Percentiles rank a stretch among this genome's conserved stretches.
Conservation (phyloP, 371 early-diverging fungal genomes). For the Syncephalastrum contaminatum region DNA sequence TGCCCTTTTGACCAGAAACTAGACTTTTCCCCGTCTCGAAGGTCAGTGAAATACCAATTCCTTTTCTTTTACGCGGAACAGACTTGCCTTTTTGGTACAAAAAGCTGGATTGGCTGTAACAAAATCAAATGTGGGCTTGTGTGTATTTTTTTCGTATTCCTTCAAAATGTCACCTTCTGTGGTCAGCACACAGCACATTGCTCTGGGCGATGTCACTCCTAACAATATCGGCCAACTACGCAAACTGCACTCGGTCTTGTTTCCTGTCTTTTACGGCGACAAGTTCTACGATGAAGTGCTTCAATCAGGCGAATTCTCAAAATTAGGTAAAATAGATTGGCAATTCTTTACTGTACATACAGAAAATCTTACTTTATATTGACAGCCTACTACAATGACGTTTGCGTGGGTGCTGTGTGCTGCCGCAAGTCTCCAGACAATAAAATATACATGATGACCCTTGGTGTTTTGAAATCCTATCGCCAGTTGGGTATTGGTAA, state of each 20-base stretch:
- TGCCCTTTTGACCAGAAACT: no score
- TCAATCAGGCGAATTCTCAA: slow-evolving; percentile 69
- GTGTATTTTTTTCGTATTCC: no score
- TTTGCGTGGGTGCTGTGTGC: slow-evolving; percentile 87
- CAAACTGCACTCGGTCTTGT: slow-evolving; percentile 75
- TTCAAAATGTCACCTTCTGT: slow-evolving; percentile 23
- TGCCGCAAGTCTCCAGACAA: slow-evolving; percentile 61
- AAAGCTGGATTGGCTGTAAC: no score
- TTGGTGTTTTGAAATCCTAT: slow-evolving; percentile 90
- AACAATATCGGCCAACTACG: slow-evolving; percentile 74
- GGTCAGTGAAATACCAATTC: no score
- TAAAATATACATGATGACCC: slow-evolving; percentile 90
- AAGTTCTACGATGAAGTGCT: slow-evolving; percentile 80
- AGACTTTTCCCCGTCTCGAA: no score
- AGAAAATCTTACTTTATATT: background rate
- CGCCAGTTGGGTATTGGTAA: slow-evolving; percentile 82
- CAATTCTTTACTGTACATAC: background rate
- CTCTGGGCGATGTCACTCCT: slow-evolving; percentile 65
- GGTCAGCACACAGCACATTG: slow-evolving; percentile 33
- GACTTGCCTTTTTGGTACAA: no score
- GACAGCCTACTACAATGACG: slow-evolving; percentile 49
- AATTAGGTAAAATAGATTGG: slow-evolving; percentile 52
- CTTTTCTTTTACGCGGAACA: no score
- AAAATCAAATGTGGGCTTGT: background rate
- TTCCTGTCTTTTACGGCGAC: slow-evolving; percentile 85